A percentile compares a stretch with the other conserved stretches of the same genome.
Conservation (phyloP, 768 basidiomycete genomes). For the Boletus edulis region DNA sequence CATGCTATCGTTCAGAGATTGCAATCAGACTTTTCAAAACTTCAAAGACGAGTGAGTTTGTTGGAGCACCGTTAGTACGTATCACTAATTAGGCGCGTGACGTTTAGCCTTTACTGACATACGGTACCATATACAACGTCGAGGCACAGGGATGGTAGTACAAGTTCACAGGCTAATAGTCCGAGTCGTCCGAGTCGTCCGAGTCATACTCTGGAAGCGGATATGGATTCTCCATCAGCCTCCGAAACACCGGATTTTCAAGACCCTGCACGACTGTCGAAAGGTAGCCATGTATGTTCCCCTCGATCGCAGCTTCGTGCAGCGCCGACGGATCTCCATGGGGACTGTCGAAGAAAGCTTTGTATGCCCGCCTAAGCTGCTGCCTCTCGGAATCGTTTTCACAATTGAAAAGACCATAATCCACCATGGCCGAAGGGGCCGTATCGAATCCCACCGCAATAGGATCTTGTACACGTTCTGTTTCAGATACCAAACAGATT, state of each 20-base stretch:
- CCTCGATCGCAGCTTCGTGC: neutral
- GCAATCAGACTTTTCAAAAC: no score
- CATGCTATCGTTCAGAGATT: no score
- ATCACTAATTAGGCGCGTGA: no score
- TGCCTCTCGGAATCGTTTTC: neutral
- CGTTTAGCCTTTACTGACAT: no score
- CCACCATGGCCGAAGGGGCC: neutral
- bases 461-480: neutral
- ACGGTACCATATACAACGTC: no score
- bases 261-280: neutral
- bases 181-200: no score
- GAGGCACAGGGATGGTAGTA: neutral
- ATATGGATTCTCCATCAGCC: neutral
- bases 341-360: neutral
- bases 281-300: neutral
- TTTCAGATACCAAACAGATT: conserved; percentile 2
- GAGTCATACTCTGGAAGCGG: neutral
- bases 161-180: neutral
- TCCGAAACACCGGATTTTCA: neutral
- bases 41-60: no score
- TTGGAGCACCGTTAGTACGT: no score
- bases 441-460: neutral
- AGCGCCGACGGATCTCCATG: neutral
- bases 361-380: neutral
- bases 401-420: conserved; percentile 2